phyloP scores from a whole-genome alignment of 495 filamentous ascomycete genomes.

The Zalerion maritima region DNA sequence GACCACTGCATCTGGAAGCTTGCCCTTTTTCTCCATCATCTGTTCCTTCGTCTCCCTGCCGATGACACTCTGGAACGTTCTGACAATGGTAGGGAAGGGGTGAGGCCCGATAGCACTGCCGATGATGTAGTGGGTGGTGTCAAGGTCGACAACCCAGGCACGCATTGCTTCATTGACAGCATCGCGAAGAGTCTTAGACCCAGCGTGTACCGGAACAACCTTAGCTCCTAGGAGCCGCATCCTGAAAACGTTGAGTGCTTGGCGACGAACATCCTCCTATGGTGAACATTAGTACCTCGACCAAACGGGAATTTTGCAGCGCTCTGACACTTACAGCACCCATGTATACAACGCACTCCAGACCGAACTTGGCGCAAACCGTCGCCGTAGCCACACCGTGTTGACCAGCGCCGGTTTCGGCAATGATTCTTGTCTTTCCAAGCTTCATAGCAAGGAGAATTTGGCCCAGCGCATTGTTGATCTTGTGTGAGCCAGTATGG shows the following conservation, averaged over 20 bases:
- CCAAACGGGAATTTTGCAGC: background rate
- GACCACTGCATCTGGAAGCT: conserved; percentile 88
- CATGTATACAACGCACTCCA: conserved; percentile 96
- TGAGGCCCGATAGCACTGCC: conserved; percentile 90
- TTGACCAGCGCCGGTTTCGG: conserved; percentile 91
- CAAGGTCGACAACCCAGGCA: conserved; percentile 72
- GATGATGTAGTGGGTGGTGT: conserved; percentile 93
- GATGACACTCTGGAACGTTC: conserved; percentile 89
- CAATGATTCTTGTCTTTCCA: conserved; percentile 88
- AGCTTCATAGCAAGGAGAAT: conserved; percentile 65
- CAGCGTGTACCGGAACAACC: conserved; percentile 77
- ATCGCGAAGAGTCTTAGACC: conserved; percentile 74
- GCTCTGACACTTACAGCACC: conserved; percentile 41
- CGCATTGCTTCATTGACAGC: conserved; percentile 90
- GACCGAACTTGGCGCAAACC: conserved; percentile 89
- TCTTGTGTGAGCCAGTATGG: conserved; percentile 80
- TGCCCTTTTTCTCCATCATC: conserved; percentile 63
- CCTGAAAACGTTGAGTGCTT: conserved; percentile 90
- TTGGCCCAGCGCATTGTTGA: conserved; percentile 92
- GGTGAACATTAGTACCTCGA: too few species aligned
- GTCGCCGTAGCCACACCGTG: conserved; percentile 93
- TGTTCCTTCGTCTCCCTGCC: conserved; percentile 86
- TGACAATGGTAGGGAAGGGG: conserved; percentile 89
- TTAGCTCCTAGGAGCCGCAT: conserved; percentile 89
- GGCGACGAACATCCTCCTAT: conserved; percentile 74